These are phyloP conservation scores for Malassezia obtusa DNA, from an alignment of 1,284 basidiomycete genomes.

Conservation along the genomic window DNA sequence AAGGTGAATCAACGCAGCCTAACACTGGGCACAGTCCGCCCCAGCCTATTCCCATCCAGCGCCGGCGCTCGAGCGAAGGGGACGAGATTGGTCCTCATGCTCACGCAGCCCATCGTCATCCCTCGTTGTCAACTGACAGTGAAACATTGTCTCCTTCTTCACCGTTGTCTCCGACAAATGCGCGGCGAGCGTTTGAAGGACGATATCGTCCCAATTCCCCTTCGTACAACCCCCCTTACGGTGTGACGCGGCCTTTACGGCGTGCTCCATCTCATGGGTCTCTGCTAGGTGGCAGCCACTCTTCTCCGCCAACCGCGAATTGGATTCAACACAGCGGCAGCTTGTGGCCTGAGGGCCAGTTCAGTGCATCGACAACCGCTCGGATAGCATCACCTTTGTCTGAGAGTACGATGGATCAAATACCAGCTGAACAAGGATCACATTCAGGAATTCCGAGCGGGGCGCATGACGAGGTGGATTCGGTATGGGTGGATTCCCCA, in stretches of 20 bases:
- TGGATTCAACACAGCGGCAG: conserved; percentile 1
- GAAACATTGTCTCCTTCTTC: background rate
- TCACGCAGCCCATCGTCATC: background rate
- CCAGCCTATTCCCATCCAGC: conserved; percentile 3
- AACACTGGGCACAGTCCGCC: background rate
- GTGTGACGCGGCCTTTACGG: background rate
- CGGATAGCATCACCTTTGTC: conserved; percentile 11
- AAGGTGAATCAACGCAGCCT: background rate
- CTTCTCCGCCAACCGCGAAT: background rate
- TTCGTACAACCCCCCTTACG: background rate
- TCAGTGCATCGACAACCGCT: conserved; percentile 11
- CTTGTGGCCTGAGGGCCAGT: conserved; percentile 11
- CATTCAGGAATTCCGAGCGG: background rate
- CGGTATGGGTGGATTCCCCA: conserved; percentile 10
- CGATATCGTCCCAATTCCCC: background rate
- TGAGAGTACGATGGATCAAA: background rate
- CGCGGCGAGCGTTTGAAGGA: background rate
- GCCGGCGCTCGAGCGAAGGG: background rate
- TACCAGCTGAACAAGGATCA: background rate
- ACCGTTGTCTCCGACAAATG: too few relatives aligned
- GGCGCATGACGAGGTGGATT: conserved; percentile 5
- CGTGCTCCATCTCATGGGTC: background rate
- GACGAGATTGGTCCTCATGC: background rate
- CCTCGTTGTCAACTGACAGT: too few relatives aligned
- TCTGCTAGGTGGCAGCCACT: too few relatives aligned